Conservation (phyloP, 176 grass and related monocot species). For the Hordeum vulgare region DNA sequence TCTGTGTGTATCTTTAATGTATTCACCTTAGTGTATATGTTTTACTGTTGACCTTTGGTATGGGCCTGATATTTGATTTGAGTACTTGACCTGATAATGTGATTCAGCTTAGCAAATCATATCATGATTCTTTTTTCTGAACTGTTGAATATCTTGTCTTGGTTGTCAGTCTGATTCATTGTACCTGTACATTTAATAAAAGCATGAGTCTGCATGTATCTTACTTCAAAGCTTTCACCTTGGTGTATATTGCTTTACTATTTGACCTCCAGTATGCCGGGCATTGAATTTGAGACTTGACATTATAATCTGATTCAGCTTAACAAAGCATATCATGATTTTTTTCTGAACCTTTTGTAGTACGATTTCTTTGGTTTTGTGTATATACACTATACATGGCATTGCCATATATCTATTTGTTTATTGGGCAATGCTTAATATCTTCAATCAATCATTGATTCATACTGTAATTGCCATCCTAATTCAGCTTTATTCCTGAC, state of each 20-base stretch:
- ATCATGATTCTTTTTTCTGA: background rate
- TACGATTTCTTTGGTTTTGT: background rate
- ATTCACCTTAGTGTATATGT: background rate
- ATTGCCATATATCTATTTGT: background rate
- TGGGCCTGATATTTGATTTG: background rate
- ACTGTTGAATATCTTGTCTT: background rate
- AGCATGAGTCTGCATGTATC: background rate
- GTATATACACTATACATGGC: background rate
- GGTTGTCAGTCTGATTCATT: background rate
- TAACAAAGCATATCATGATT: too few relatives aligned
- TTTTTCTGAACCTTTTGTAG: background rate
- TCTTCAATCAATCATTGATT: background rate
- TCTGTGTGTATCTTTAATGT: background rate
- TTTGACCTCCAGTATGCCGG: background rate
- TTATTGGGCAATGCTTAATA: background rate
- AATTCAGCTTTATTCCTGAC: background rate
- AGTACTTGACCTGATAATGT: background rate
- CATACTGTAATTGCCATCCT: conserved; percentile 1
- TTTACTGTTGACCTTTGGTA: background rate
- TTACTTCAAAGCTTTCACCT: background rate
- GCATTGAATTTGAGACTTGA: background rate
- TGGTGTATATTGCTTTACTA: background rate
- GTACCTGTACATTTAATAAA: background rate
- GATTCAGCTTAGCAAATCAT: background rate
- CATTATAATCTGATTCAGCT: background rate